Evolutionary conservation across 768 basidiomycete genomes (phyloP).

Genomic region (Sporobolomyces phaffii): DNA sequence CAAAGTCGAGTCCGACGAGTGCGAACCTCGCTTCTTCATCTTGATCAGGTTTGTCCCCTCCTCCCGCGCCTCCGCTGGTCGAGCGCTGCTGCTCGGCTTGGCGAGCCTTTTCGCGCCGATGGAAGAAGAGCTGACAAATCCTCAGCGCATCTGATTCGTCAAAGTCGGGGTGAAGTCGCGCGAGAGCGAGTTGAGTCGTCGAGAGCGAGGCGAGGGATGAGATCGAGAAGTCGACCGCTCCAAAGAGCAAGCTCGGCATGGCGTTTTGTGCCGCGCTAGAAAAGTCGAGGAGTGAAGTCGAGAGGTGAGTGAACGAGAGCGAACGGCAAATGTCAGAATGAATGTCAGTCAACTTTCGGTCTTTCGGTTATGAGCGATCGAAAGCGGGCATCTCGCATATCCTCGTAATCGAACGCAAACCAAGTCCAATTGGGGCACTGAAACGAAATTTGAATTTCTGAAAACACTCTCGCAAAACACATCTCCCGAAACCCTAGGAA

Average conservation of each 20-base stretch:
- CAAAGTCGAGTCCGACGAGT: constrained; percentile 7
- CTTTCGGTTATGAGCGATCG: too few relatives aligned
- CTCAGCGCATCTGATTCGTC: not conserved
- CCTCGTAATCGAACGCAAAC: too few relatives aligned
- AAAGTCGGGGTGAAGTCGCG: constrained; percentile 9
- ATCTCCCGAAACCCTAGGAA: too few relatives aligned
- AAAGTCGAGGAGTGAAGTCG: not conserved
- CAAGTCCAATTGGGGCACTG: too few relatives aligned
- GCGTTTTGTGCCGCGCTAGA: too few relatives aligned
- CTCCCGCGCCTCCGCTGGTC: too few relatives aligned
- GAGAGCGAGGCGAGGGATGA: not conserved
- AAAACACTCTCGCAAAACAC: too few relatives aligned
- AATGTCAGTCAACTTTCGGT: too few relatives aligned
- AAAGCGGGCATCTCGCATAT: too few relatives aligned
- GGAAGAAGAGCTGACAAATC: not conserved
- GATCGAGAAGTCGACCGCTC: constrained; percentile 9
- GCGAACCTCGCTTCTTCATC: constrained; percentile 3
- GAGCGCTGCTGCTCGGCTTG: not conserved
- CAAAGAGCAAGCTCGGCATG: not conserved
- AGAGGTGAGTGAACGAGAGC: not conserved
- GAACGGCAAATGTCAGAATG: too few relatives aligned
- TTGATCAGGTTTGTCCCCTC: not conserved
- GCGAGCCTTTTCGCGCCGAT: constrained; percentile 4
- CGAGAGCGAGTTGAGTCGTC: constrained; percentile 10
- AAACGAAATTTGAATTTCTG: too few relatives aligned